Conservation (phyloP, 495 filamentous ascomycete genomes). For the Friedmanniomyces simplex region DNA sequence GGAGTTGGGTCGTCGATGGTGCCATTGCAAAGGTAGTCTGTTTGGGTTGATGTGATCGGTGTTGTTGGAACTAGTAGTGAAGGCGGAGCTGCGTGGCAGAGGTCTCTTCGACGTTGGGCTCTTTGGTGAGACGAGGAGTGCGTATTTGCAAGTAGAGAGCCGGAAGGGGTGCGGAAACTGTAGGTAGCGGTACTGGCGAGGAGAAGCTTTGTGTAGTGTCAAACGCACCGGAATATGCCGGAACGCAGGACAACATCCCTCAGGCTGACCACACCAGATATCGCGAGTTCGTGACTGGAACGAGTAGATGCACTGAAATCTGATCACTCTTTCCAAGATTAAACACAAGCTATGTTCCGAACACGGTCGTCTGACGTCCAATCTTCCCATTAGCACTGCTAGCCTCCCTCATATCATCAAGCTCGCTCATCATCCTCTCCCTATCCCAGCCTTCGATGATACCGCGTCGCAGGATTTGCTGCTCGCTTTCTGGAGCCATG, state of each 20-base stretch:
- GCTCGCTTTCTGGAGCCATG: slow-evolving; percentile 47
- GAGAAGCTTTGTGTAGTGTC: background rate
- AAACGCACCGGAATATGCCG: background rate
- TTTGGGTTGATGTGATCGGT: no score
- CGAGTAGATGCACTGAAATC: background rate
- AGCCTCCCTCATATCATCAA: slow-evolving; percentile 18
- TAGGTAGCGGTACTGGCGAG: no score
- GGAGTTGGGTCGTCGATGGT: background rate
- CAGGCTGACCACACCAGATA: no score
- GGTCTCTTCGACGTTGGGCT: no score
- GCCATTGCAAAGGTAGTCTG: no score
- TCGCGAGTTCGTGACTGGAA: background rate
- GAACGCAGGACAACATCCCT: no score
- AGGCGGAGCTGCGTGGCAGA: no score
- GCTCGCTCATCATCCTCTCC: slow-evolving; percentile 29
- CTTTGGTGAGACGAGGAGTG: no score
- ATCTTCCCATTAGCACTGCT: slow-evolving; percentile 1
- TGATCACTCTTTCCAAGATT: no score
- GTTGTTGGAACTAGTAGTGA: no score
- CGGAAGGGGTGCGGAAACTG: background rate
- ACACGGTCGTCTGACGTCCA: slow-evolving; percentile 1
- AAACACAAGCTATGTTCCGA: background rate
- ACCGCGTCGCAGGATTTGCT: slow-evolving; percentile 38
- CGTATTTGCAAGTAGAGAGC: no score
- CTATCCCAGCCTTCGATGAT: slow-evolving; percentile 33